Conservation (phyloP, 805 yeast genomes). For the Peterozyma xylosa region DNA sequence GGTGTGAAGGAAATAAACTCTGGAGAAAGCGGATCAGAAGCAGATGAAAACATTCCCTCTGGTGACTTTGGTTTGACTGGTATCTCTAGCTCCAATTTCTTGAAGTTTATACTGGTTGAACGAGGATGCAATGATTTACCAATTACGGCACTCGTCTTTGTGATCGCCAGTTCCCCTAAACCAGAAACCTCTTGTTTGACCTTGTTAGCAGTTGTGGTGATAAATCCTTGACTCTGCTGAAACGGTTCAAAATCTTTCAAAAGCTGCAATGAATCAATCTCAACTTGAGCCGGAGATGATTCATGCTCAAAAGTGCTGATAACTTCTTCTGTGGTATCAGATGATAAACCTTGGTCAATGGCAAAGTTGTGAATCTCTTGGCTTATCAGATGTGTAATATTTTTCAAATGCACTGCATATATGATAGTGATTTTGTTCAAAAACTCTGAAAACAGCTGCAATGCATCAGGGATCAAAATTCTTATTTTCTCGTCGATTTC, state of each 20-base stretch:
- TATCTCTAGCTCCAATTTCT: slow-evolving; percentile 21
- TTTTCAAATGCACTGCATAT: slow-evolving; percentile 29
- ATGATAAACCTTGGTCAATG: slow-evolving; percentile 23
- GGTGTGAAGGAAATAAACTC: neutral
- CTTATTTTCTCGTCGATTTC: slow-evolving; percentile 32
- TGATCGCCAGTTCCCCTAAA: slow-evolving; percentile 20
- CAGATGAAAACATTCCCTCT: slow-evolving; percentile 23
- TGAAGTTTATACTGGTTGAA: slow-evolving; percentile 17
- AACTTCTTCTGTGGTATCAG: slow-evolving; percentile 15
- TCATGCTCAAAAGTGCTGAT: slow-evolving; percentile 30
- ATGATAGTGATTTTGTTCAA: slow-evolving; percentile 32
- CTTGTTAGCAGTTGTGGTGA: slow-evolving; percentile 11
- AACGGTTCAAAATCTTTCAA: slow-evolving; percentile 28
- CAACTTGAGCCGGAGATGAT: slow-evolving; percentile 25
- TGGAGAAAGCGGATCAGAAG: slow-evolving; percentile 9
- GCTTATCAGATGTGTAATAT: slow-evolving; percentile 23
- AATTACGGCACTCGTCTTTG: slow-evolving; percentile 20
- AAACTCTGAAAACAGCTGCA: slow-evolving; percentile 40
- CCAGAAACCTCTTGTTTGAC: slow-evolving; percentile 9
- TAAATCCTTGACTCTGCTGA: slow-evolving; percentile 19
- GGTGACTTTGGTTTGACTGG: slow-evolving; percentile 25
- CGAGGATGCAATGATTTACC: slow-evolving; percentile 23
- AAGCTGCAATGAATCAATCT: slow-evolving; percentile 29
- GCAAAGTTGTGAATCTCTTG: slow-evolving; percentile 21
- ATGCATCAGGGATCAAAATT: slow-evolving; percentile 36